Evolutionary conservation across 2,329 filamentous ascomycete species (phyloP).

Genomic region (Cercospora citrullina): DNA sequence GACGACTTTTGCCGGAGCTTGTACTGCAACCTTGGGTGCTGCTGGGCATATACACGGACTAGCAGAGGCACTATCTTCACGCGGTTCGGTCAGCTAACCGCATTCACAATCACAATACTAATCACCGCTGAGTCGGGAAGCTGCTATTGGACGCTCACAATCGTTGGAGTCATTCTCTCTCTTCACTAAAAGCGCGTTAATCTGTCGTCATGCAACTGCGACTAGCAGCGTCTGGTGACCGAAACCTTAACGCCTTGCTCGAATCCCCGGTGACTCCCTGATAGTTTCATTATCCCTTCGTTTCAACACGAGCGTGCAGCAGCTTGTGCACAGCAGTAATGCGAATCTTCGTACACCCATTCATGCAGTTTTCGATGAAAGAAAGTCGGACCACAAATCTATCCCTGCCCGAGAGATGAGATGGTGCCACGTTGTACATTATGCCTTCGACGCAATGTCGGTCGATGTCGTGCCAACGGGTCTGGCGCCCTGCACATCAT

Average conservation of each 20-base stretch:
- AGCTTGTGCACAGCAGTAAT: constrained; percentile 5
- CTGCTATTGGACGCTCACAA: not conserved
- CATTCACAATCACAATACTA: not conserved
- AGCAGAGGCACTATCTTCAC: not conserved
- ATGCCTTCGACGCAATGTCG: constrained; percentile 21
- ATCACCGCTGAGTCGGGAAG: not conserved
- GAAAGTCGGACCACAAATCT: constrained; percentile 7
- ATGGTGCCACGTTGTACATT: constrained; percentile 17
- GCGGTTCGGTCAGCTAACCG: not conserved
- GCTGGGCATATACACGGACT: not conserved
- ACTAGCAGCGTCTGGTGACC: constrained; percentile 4
- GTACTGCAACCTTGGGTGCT: not conserved
- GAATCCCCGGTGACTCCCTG: not conserved
- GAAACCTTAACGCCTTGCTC: not conserved
- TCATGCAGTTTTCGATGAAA: constrained; percentile 8
- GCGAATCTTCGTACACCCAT: constrained; percentile 8
- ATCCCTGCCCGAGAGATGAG: constrained; percentile 20
- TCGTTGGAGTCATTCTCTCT: not conserved
- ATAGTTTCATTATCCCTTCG: constrained; percentile 4
- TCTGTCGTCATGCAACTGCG: constrained; percentile 6
- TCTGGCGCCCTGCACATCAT: constrained; percentile 58
- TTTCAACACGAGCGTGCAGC: not conserved
- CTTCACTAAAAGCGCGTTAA: not conserved
- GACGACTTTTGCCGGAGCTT: constrained; percentile 4
- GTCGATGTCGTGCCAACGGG: constrained; percentile 18